Conservation (phyloP, 495 filamentous ascomycete genomes). For the Lentithecium fluviatile region DNA sequence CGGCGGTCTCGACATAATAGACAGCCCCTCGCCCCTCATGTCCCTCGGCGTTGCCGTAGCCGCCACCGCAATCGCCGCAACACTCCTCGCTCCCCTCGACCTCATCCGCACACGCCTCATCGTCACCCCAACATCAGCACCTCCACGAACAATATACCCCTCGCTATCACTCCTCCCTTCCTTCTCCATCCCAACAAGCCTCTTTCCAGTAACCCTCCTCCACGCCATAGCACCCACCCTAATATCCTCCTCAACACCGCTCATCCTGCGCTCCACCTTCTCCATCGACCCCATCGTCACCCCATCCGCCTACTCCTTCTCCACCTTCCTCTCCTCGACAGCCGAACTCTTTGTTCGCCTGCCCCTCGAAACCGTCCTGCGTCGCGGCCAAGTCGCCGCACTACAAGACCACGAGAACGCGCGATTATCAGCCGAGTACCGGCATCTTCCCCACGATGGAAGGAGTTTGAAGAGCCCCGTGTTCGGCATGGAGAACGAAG, state of each 20-base stretch:
- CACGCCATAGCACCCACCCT: slow-evolving; percentile 79
- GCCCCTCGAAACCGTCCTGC: slow-evolving; percentile 86
- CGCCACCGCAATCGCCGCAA: slow-evolving; percentile 73
- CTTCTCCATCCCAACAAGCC: slow-evolving; percentile 64
- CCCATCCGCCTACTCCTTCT: slow-evolving; percentile 72
- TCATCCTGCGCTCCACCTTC: slow-evolving; percentile 71
- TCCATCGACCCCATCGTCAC: slow-evolving; percentile 78
- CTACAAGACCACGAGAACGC: slow-evolving; percentile 35
- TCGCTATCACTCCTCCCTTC: slow-evolving; percentile 74
- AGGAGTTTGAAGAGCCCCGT: not conserved
- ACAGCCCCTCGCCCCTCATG: slow-evolving; percentile 68
- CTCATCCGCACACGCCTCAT: slow-evolving; percentile 86
- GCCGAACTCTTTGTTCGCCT: slow-evolving; percentile 81
- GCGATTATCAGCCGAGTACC: slow-evolving; percentile 18
- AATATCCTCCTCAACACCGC: slow-evolving; percentile 73
- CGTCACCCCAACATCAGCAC: slow-evolving; percentile 71
- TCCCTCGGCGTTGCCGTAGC: slow-evolving; percentile 77
- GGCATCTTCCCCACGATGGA: not conserved
- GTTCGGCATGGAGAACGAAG: slow-evolving; percentile 35
- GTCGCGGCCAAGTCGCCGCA: slow-evolving; percentile 78
- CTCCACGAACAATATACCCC: slow-evolving; percentile 69
- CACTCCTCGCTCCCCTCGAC: slow-evolving; percentile 82
- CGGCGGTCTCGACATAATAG: slow-evolving; percentile 57
- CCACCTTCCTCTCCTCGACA: slow-evolving; percentile 70
- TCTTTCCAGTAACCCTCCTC: slow-evolving; percentile 81